Percentiles rank a stretch among this genome's conserved stretches.
phyloP scores from a whole-genome alignment of 1,284 basidiomycete genomes.

The Tilletiopsis washingtonensis region DNA sequence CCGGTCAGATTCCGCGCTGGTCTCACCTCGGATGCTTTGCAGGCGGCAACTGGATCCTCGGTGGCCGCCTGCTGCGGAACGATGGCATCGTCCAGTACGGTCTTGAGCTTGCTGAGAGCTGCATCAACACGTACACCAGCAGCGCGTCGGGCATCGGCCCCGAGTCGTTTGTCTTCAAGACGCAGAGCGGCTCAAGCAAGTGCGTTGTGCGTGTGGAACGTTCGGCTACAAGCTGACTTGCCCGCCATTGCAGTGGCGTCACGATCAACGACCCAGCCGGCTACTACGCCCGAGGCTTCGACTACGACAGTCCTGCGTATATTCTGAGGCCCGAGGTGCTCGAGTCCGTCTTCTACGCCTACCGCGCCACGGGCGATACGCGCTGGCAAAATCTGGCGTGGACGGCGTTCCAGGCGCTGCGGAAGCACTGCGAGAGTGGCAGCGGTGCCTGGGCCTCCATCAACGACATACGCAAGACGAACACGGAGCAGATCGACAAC shows the following conservation, averaged over 20 bases:
- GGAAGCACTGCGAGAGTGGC: conserved; percentile 64
- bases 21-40: conserved; percentile 38
- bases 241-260: too few relatives aligned
- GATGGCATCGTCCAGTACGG: conserved; percentile 25
- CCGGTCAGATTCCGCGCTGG: conserved; percentile 23
- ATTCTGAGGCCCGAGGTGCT: conserved; percentile 36
- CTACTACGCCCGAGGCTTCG: conserved; percentile 27
- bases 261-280: conserved; percentile 17
- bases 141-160: conserved; percentile 22
- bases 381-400: conserved; percentile 70
- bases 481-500: conserved; percentile 22
- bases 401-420: conserved; percentile 78
- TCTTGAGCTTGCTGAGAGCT: conserved; percentile 19
- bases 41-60: conserved; percentile 37
- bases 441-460: conserved; percentile 19
- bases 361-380: conserved; percentile 31
- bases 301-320: conserved; percentile 24
- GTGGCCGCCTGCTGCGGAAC: conserved; percentile 24
- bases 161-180: conserved; percentile 27
- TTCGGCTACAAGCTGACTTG: too few relatives aligned
- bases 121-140: conserved; percentile 28
- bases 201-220: too few relatives aligned
- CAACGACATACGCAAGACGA: conserved; percentile 16
- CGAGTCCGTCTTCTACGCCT: conserved; percentile 32
- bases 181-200: conserved; percentile 13